Conservation (phyloP, 192 early-diverging fungal species). For the Phlyctochytrium bullatum region DNA sequence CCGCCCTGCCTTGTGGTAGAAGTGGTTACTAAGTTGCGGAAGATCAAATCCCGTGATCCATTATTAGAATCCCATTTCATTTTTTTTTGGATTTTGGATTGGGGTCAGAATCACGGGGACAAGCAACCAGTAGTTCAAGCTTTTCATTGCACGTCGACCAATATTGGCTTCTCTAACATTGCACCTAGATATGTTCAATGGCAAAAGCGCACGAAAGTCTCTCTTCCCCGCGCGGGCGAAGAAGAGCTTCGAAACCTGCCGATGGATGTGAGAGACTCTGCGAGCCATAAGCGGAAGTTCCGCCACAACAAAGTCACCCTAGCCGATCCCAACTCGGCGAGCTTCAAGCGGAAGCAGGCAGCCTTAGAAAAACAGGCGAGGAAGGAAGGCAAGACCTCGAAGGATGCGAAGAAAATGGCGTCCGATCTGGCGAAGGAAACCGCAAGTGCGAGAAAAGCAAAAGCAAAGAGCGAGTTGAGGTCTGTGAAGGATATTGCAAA, state of each 20-base stretch:
- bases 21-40: constrained; percentile 17
- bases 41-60: neutral
- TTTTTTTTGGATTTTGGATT: constrained; percentile 18
- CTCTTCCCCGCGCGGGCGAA: constrained; percentile 83
- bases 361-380: constrained; percentile 15
- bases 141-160: no score
- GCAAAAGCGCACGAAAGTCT: constrained; percentile 83
- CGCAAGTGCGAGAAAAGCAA: constrained; percentile 25
- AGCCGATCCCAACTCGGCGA: constrained; percentile 58
- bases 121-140: no score
- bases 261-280: neutral
- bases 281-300: constrained; percentile 45
- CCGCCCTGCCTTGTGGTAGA: constrained; percentile 5
- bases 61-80: neutral
- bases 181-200: no score
- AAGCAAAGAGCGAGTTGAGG: constrained; percentile 73
- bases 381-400: constrained; percentile 61
- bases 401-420: constrained; percentile 41
- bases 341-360: constrained; percentile 31
- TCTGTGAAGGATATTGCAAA: constrained; percentile 78
- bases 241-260: constrained; percentile 58
- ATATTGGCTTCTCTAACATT: no score
- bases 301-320: constrained; percentile 73
- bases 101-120: no score
- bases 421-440: constrained; percentile 29